Evolutionary conservation across 306 rosid species (phyloP).

Genomic region (Pyrus communis): DNA sequence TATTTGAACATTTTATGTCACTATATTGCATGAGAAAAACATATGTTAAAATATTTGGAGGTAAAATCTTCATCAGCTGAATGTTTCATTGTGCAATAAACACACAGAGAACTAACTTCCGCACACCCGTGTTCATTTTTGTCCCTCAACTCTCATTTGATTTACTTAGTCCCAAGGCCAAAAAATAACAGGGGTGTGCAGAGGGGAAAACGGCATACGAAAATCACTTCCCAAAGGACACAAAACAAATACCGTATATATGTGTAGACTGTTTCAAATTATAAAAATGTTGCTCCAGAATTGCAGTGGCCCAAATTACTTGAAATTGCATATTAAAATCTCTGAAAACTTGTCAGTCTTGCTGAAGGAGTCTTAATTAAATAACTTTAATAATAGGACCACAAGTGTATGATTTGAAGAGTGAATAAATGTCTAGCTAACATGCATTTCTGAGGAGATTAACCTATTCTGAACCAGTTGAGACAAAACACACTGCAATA

Average conservation of each 20-base stretch:
- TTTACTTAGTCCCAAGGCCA: too few relatives aligned
- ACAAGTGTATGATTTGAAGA: not conserved
- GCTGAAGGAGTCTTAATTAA: constrained; percentile 7
- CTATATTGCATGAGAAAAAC: not conserved
- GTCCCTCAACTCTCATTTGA: too few relatives aligned
- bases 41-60: not conserved
- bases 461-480: constrained; percentile 11
- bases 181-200: too few relatives aligned
- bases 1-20: not conserved
- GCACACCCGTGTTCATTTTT: too few relatives aligned
- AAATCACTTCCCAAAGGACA: not conserved
- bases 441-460: not conserved
- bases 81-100: not conserved
- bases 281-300: too few relatives aligned
- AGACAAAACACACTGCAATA: constrained; percentile 15
- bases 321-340: constrained; percentile 9
- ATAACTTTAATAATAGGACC: constrained; percentile 3
- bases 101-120: not conserved
- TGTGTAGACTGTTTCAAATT: too few relatives aligned
- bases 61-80: not conserved
- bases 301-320: not conserved
- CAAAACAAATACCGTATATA: not conserved
- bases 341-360: constrained; percentile 7
- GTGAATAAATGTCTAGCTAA: constrained; percentile 5
- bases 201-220: too few relatives aligned